phyloP scores from a whole-genome alignment of 73 alveolate species.

The Paramecium sexaurelia region DNA sequence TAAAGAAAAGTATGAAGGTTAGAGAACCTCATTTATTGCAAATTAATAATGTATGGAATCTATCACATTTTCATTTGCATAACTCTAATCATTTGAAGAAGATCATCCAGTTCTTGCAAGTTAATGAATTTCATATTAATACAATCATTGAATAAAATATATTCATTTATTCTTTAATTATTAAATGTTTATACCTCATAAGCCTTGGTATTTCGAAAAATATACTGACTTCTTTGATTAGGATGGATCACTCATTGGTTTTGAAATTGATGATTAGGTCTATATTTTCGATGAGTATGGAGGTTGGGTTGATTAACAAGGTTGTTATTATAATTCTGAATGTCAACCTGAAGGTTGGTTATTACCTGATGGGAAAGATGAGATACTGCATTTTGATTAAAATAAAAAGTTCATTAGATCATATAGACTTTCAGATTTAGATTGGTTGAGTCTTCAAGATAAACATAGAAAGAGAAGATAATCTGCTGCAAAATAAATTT shows the following conservation, averaged over 20 bases:
- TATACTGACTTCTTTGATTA: not conserved
- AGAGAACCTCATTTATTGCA: not conserved
- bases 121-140: not conserved
- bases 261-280: not conserved
- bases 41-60: not conserved
- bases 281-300: not conserved
- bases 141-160: not conserved
- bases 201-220: not conserved
- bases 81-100: conserved; percentile 15
- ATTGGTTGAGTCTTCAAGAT: no score
- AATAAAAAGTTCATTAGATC: not conserved
- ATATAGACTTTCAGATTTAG: no score
- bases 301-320: not conserved
- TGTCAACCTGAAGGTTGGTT: not conserved
- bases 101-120: not conserved
- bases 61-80: conserved; percentile 1
- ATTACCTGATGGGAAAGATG: not conserved
- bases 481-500: not conserved
- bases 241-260: not conserved
- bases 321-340: not conserved
- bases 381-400: not conserved
- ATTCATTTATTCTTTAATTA: not conserved
- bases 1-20: conserved; percentile 15
- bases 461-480: not conserved
- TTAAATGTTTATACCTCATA: not conserved